Evolutionary conservation across 345 rosid species (phyloP), one percentile per base, ranked within the genome.

Genomic region (Eutrema japonicum): DNA sequence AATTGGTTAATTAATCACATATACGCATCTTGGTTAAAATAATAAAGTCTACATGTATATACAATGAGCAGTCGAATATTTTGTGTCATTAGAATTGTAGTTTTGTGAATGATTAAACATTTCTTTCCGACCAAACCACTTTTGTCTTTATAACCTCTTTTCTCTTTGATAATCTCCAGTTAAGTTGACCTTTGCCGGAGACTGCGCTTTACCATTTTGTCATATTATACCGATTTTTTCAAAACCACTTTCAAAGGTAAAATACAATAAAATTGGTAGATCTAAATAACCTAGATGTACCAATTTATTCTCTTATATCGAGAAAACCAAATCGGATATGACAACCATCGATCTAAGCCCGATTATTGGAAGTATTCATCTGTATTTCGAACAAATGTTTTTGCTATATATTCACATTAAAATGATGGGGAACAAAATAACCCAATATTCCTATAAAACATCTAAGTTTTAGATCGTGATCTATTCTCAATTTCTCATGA

Each of bases 121-220:
- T 59, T 64, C 11, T 43, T 41, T 51, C 67, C 72, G 62, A 57
- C 66, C 71, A 65, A 66, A 65, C 72, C 36, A 65, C 64, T 30
- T 47, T 63, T 76, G 59, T 63, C 64, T 69, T 63, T 62, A 27
- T 61, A 63, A 38, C 36, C 1, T 26, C 4, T 75, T 53, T 45
- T 42, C 54, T 77, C 71, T 46, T 68, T 64, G 13, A 43, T 41
- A 47, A 46, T 55, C 58, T 53, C 58, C 6, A 5, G 11, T 58
- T 38, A 50, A 77, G 85, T 82, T 80, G 85, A 80, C 82, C 82
- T 77, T 68, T 80, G 80, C 83, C 70, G 80, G 78, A 70, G 76
- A 70, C 70, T 62, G 61, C 68, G 60, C 73, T 49, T 63, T 14
- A 58, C 73, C 41, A 27, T 58, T 77, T 79, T 79, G 75, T 61